phyloP scores from a whole-genome alignment of 208 protist species.

The Jaenimonas drosophilae region DNA sequence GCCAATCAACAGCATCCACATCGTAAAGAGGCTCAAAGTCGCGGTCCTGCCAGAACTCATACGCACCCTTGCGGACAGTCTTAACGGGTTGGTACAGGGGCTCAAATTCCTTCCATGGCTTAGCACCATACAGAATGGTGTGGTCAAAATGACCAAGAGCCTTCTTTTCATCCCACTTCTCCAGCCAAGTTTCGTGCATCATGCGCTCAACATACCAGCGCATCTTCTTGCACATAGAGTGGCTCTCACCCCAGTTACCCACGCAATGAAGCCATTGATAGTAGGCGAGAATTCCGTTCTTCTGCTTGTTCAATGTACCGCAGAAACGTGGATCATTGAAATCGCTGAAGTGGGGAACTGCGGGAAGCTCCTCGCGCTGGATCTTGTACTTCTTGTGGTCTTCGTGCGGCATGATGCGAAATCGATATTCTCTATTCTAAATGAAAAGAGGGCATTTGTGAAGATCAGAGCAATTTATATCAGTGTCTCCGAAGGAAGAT shows the following conservation, averaged over 20 bases:
- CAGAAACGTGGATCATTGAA: constrained; percentile 81
- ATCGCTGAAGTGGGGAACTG: constrained; percentile 77
- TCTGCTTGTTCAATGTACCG: constrained; percentile 62
- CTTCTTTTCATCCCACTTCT: constrained; percentile 87
- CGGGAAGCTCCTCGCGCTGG: constrained; percentile 71
- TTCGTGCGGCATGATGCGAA: constrained; percentile 59
- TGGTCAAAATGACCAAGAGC: constrained; percentile 84
- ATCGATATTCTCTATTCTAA: constrained; percentile 4
- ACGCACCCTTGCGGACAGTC: constrained; percentile 81
- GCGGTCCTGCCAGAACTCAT: constrained; percentile 84
- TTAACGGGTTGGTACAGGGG: constrained; percentile 86
- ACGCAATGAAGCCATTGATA: constrained; percentile 90
- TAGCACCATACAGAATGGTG: constrained; percentile 75
- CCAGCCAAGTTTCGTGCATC: constrained; percentile 81
- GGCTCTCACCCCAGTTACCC: constrained; percentile 87
- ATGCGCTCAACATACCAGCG: constrained; percentile 86
- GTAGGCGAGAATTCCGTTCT: constrained; percentile 84
- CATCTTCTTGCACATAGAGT: constrained; percentile 90
- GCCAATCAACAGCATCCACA: constrained; percentile 61
- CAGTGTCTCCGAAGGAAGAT: too few species aligned
- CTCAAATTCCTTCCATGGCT: constrained; percentile 87
- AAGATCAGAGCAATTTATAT: too few species aligned
- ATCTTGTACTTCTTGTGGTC: constrained; percentile 83
- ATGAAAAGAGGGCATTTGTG: too few species aligned
- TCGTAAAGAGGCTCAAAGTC: constrained; percentile 82